A percentile compares a stretch with the other conserved stretches of the same genome.
Evolutionary conservation across 1,284 basidiomycete species (phyloP).

Genomic region (Boletus semigastroideus): DNA sequence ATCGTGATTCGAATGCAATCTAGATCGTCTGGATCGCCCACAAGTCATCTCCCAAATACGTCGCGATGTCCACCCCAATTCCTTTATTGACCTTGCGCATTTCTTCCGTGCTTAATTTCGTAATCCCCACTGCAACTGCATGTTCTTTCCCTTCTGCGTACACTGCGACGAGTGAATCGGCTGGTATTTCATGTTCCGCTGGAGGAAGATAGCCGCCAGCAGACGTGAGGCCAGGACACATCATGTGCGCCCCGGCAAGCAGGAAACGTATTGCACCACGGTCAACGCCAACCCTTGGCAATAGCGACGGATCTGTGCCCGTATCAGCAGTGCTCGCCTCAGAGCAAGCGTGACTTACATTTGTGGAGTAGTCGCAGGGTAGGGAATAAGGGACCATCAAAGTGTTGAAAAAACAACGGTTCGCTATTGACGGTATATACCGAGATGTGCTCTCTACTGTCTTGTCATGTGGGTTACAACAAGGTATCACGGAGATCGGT

Average conservation of each 20-base stretch:
- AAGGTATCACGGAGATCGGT: background rate
- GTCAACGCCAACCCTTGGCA: slow-evolving; percentile 90
- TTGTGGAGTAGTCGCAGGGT: slow-evolving; percentile 88
- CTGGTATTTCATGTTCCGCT: slow-evolving; percentile 63
- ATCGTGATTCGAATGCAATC: slow-evolving; percentile 13
- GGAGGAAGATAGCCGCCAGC: slow-evolving; percentile 88
- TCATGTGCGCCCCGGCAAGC: slow-evolving; percentile 91
- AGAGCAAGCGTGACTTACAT: slow-evolving; percentile 55
- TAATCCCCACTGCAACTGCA: slow-evolving; percentile 85
- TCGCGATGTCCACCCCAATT: slow-evolving; percentile 85
- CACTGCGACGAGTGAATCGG: slow-evolving; percentile 80
- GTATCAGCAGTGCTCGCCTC: slow-evolving; percentile 4
- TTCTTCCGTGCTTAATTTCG: slow-evolving; percentile 84
- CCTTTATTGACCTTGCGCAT: slow-evolving; percentile 90
- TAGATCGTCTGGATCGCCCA: slow-evolving; percentile 78
- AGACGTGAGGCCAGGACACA: slow-evolving; percentile 96
- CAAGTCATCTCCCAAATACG: slow-evolving; percentile 88
- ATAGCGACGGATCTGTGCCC: slow-evolving; percentile 80
- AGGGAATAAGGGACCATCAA: slow-evolving; percentile 91
- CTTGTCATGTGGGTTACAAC: slow-evolving; percentile 17
- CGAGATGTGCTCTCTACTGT: slow-evolving; percentile 92
- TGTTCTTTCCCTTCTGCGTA: slow-evolving; percentile 96
- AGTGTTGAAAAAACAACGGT: slow-evolving; percentile 96
- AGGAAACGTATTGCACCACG: slow-evolving; percentile 98
- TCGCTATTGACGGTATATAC: slow-evolving; percentile 87